phyloP scores from a whole-genome alignment of 2,329 filamentous ascomycete genomes.

The Pyrenochaeta sp. region DNA sequence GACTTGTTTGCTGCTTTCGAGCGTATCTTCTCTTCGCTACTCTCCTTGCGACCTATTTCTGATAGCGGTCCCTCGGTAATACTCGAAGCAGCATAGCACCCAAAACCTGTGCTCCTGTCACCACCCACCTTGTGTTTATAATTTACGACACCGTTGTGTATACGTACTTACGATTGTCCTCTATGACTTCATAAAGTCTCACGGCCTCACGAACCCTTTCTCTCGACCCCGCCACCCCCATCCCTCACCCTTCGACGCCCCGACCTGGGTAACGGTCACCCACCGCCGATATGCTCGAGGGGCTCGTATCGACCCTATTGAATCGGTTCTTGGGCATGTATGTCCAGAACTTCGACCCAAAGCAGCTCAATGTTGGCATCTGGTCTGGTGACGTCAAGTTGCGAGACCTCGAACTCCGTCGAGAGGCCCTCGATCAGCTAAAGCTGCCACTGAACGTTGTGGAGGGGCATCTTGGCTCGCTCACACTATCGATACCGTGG shows the following conservation, averaged over 20 bases:
- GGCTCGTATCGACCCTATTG: constrained; percentile 93
- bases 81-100: constrained; percentile 27
- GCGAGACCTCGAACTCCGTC: constrained; percentile 87
- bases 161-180: constrained; percentile 27
- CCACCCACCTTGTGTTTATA: constrained; percentile 35
- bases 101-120: constrained; percentile 20
- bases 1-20: constrained; percentile 19
- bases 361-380: constrained; percentile 97
- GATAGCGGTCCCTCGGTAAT: constrained; percentile 18
- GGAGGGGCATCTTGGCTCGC: constrained; percentile 89
- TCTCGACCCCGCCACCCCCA: constrained; percentile 28
- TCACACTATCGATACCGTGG: constrained; percentile 96
- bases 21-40: constrained; percentile 30
- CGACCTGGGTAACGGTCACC: constrained; percentile 77
- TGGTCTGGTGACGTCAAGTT: constrained; percentile 99
- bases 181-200: constrained; percentile 43
- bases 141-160: constrained; percentile 32
- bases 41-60: constrained; percentile 23
- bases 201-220: constrained; percentile 39
- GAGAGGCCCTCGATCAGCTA: constrained; percentile 95
- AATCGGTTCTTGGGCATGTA: constrained; percentile 99
- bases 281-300: constrained; percentile 84
- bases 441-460: constrained; percentile 96
- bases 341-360: constrained; percentile 98
- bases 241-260: constrained; percentile 48